These are phyloP conservation scores for Buxus sempervirens DNA, from an alignment of 164 flowering plant genomes.

Conservation along the genomic window DNA sequence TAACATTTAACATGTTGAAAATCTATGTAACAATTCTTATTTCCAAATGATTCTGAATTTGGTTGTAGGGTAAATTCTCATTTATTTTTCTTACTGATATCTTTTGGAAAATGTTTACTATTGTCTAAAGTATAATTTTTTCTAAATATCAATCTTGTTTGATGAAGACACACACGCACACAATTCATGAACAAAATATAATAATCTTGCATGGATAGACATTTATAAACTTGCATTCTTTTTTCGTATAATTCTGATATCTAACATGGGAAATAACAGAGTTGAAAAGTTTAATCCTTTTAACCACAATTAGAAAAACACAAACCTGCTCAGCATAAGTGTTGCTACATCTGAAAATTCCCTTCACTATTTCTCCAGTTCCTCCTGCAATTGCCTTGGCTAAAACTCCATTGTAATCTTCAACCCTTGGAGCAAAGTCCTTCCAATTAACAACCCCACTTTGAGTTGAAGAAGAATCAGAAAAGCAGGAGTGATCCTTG, in stretches of 20 bases:
- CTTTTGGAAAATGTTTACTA: too few relatives aligned
- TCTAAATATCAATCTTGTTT: too few relatives aligned
- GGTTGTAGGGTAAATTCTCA: too few relatives aligned
- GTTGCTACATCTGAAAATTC: slow-evolving; percentile 75
- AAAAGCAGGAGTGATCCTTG: slow-evolving; percentile 55
- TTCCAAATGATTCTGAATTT: too few relatives aligned
- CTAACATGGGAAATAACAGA: too few relatives aligned
- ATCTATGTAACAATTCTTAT: too few relatives aligned
- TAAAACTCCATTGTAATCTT: slow-evolving; percentile 61
- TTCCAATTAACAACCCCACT: slow-evolving; percentile 54
- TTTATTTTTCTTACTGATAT: too few relatives aligned
- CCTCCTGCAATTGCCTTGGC: slow-evolving; percentile 86
- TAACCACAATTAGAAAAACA: background rate
- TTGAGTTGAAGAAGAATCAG: slow-evolving; percentile 13
- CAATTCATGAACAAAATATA: too few relatives aligned
- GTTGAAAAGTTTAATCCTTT: too few relatives aligned
- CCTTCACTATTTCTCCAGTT: slow-evolving; percentile 79
- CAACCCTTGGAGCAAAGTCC: slow-evolving; percentile 71
- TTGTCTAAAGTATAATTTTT: background rate
- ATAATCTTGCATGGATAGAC: too few relatives aligned
- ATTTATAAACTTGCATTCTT: background rate
- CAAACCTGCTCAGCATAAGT: slow-evolving; percentile 72
- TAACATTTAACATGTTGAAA: too few relatives aligned
- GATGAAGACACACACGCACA: too few relatives aligned
- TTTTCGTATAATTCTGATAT: background rate